Conservation (phyloP, 1,284 basidiomycete species). For the Tylopilus sp. region DNA sequence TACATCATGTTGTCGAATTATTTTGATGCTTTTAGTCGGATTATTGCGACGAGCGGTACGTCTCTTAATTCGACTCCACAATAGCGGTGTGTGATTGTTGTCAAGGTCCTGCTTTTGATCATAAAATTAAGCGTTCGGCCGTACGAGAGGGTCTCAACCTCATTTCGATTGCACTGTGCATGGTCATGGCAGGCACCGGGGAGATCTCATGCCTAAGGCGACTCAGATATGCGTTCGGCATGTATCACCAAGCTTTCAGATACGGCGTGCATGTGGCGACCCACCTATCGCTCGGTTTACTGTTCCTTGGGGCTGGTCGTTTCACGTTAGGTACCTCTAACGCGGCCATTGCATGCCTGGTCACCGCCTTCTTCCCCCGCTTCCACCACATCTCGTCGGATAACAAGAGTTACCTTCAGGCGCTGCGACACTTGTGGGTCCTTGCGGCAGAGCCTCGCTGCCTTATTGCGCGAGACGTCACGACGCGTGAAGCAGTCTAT, state of each 20-base stretch:
- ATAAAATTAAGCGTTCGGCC: constrained; percentile 79
- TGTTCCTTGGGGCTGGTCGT: constrained; percentile 92
- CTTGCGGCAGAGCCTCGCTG: constrained; percentile 93
- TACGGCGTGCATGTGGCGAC: constrained; percentile 92
- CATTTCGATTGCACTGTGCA: constrained; percentile 79
- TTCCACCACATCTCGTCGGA: constrained; percentile 78
- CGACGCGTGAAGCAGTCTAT: constrained; percentile 85
- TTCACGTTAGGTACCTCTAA: constrained; percentile 92
- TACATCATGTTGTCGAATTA: constrained; percentile 79
- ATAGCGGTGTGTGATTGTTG: background rate
- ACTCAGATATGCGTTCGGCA: constrained; percentile 90
- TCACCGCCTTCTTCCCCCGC: constrained; percentile 89
- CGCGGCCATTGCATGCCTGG: constrained; percentile 85
- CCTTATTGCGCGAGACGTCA: constrained; percentile 86
- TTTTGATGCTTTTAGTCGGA: constrained; percentile 72
- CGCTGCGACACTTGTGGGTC: constrained; percentile 93
- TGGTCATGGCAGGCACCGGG: constrained; percentile 96
- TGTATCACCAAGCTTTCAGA: constrained; percentile 74
- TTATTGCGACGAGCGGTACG: constrained; percentile 63
- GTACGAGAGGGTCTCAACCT: constrained; percentile 88
- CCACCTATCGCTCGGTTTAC: constrained; percentile 87
- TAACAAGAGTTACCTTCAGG: constrained; percentile 90
- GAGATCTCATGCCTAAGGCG: constrained; percentile 87
- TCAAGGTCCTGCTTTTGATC: constrained; percentile 74
- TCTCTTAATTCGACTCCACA: constrained; percentile 3